These are phyloP conservation scores for Penicillium sp. DNA, from an alignment of 2,329 filamentous ascomycete genomes.

Conservation along the genomic window DNA sequence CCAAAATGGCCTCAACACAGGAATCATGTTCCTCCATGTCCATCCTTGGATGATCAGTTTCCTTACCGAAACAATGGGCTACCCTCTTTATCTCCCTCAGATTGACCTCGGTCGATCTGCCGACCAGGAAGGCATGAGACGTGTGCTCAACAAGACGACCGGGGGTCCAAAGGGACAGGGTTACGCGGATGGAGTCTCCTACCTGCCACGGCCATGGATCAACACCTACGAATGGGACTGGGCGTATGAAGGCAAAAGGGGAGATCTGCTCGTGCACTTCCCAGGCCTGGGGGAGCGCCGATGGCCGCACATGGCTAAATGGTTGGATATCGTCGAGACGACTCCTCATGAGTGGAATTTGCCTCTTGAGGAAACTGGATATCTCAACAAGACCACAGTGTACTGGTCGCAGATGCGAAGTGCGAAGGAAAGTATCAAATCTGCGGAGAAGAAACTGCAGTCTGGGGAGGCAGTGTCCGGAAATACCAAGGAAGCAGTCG, in stretches of 20 bases:
- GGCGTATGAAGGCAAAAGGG: conserved; percentile 28
- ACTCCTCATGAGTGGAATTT: conserved; percentile 24
- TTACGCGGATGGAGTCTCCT: conserved; percentile 19
- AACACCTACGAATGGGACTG: conserved; percentile 31
- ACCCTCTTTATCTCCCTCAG: conserved; percentile 25
- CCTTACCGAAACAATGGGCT: conserved; percentile 30
- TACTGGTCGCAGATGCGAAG: conserved; percentile 23
- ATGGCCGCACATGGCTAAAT: conserved; percentile 28
- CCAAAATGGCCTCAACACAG: conserved; percentile 37
- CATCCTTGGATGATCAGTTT: conserved; percentile 36
- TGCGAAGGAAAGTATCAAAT: conserved; percentile 2
- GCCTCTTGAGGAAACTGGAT: conserved; percentile 25
- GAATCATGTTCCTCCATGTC: conserved; percentile 38
- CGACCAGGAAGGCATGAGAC: conserved; percentile 27
- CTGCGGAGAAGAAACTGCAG: conserved; percentile 1
- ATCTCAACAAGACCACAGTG: conserved; percentile 15
- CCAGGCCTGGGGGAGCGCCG: conserved; percentile 28
- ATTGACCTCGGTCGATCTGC: conserved; percentile 19
- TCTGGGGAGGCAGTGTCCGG: neutral
- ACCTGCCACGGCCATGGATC: conserved; percentile 29
- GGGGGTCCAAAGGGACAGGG: conserved; percentile 16
- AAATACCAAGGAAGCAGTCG: neutral
- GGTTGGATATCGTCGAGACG: conserved; percentile 26
- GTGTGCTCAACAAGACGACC: conserved; percentile 21
- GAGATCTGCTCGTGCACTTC: conserved; percentile 35